Conservation (phyloP, 2,329 filamentous ascomycete genomes). For the Monascus ruber region DNA sequence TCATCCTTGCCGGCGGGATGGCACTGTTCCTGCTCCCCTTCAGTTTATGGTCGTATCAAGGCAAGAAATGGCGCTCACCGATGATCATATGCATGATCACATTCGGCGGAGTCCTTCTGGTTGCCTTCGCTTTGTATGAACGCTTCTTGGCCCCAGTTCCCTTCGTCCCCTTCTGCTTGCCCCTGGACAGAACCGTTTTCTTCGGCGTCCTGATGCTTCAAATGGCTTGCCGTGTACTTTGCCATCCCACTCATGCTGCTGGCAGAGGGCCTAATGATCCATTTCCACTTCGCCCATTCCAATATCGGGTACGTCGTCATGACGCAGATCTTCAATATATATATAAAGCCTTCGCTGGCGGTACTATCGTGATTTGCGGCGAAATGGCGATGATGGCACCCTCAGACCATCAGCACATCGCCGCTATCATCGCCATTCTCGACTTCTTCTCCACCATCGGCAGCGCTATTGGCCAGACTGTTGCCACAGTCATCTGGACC, state of each 20-base stretch:
- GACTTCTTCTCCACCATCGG: slow-evolving; percentile 21
- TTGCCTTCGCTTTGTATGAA: slow-evolving; percentile 26
- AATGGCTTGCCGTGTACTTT: slow-evolving; percentile 34
- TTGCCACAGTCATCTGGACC: slow-evolving; percentile 16
- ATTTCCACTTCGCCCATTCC: slow-evolving; percentile 37
- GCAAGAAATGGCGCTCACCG: slow-evolving; percentile 10
- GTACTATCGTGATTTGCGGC: slow-evolving; percentile 40
- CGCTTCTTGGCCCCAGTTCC: slow-evolving; percentile 26
- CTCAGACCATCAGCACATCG: slow-evolving; percentile 40
- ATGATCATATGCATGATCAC: slow-evolving; percentile 29
- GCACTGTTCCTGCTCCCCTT: slow-evolving; percentile 55
- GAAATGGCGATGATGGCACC: slow-evolving; percentile 45
- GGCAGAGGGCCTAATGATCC: slow-evolving; percentile 40
- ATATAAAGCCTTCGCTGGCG: slow-evolving; percentile 42
- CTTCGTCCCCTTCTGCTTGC: slow-evolving; percentile 29
- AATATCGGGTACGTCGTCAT: slow-evolving; percentile 41
- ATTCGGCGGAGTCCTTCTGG: slow-evolving; percentile 15
- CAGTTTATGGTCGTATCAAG: slow-evolving; percentile 34
- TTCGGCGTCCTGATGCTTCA: slow-evolving; percentile 39
- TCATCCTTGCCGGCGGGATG: slow-evolving; percentile 48
- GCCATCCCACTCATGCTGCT: slow-evolving; percentile 40
- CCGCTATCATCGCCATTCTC: slow-evolving; percentile 40
- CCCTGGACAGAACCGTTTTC: slow-evolving; percentile 27
- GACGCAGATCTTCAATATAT: slow-evolving; percentile 45
- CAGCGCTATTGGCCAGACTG: slow-evolving; percentile 18